Base-by-base conservation (phyloP, 306 rosid genomes). In the Acacia melanoxylon region DNA sequence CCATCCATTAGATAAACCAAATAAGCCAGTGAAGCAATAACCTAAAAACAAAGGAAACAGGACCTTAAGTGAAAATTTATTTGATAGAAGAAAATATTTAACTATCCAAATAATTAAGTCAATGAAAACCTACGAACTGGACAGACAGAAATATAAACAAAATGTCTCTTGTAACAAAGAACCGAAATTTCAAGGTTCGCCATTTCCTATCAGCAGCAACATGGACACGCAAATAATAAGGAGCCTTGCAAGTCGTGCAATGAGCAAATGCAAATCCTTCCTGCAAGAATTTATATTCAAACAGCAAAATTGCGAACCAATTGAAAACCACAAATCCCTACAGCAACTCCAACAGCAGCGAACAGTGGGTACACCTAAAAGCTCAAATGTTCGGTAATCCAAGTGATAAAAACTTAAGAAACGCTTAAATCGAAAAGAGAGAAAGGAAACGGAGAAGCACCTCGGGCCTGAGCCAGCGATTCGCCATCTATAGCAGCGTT, bases 261-360 rank as follows among this genome's bases (percentile, higher is more conserved):
- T 95, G 98, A 86, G 99, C 94, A 91, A 95, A 95, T 72, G 99
- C 99, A 92, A 95, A 93, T 73, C 99, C 99, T 91, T 95, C 99
- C 99, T 95, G 98, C 65, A 87, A 83, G 72, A 89, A 88, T 42
- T 61, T 24, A 68, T 49, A 83, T n/a, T 51, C 78, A 88, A 71
- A 80, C n/a, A n/a, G n/a, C n/a, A n/a, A n/a, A n/a, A n/a, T n/a
- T n/a, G n/a, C n/a, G n/a, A n/a, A n/a, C n/a, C n/a, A n/a, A n/a
- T n/a, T n/a, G n/a, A n/a, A n/a, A n/a, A n/a, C n/a, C n/a, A n/a
- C n/a, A n/a, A n/a, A n/a, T n/a, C n/a, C n/a, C n/a, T n/a, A n/a
- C n/a, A n/a, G n/a, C n/a, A n/a, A n/a, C n/a, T n/a, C n/a, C n/a
- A n/a, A n/a, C n/a, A n/a, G n/a, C n/a, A n/a, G n/a, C n/a, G n/a